phyloP scores from a whole-genome alignment of 257 asterid species.

The Solanum ossicruentum region DNA sequence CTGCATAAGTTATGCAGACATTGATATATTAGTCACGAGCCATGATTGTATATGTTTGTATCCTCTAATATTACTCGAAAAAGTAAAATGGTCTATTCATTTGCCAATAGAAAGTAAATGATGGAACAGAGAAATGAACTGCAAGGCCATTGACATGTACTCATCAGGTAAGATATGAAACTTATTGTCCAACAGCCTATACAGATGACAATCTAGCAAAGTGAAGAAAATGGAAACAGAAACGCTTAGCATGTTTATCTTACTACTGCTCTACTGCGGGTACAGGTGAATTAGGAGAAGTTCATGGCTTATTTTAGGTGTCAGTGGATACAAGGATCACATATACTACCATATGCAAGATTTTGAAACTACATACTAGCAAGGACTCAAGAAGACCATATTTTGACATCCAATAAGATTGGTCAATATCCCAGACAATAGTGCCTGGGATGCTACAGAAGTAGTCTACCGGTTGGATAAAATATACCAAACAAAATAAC shows the following conservation, averaged over 20 bases:
- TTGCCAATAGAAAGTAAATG: background rate
- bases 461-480: background rate
- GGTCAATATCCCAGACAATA: background rate
- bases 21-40: background rate
- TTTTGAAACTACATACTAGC: background rate
- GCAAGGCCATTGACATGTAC: background rate
- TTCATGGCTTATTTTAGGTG: background rate
- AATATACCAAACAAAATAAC: background rate
- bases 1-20: slow-evolving; percentile 4
- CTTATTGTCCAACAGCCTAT: background rate
- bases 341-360: background rate
- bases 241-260: background rate
- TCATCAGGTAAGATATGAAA: background rate
- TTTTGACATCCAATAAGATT: background rate
- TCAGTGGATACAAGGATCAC: background rate
- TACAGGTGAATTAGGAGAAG: background rate
- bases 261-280: background rate
- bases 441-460: background rate
- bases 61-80: background rate
- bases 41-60: background rate
- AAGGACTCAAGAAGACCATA: background rate
- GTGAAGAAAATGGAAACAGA: background rate
- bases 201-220: background rate
- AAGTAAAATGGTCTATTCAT: background rate
- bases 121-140: background rate